Evolutionary conservation across 1,284 basidiomycete species (phyloP).

Genomic region (Cronartium ribicola): DNA sequence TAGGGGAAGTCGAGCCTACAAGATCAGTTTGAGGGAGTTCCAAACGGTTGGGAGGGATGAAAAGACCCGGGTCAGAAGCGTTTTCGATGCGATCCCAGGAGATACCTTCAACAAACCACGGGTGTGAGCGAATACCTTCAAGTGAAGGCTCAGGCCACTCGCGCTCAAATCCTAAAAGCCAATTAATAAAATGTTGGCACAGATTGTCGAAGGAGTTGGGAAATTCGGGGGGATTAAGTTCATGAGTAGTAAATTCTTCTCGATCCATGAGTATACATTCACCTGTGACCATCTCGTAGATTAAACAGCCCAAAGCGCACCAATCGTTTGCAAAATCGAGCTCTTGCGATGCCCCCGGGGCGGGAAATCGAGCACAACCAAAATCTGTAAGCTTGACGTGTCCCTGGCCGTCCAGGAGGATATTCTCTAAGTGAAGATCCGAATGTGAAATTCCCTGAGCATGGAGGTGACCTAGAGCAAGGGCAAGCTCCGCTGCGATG

Average conservation of each 20-base stretch:
- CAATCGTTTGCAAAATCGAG: not conserved
- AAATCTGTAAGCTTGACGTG: conserved; percentile 50
- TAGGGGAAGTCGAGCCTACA: no score
- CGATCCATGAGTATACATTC: not conserved
- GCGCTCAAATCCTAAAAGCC: not conserved
- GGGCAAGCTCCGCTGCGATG: conserved; percentile 49
- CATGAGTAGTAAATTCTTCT: not conserved
- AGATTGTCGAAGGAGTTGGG: not conserved
- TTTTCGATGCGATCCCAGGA: not conserved
- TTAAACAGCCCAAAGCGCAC: conserved; percentile 2
- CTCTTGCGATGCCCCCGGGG: conserved; percentile 50
- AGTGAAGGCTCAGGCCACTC: conserved; percentile 1
- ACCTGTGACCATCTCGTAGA: conserved; percentile 5
- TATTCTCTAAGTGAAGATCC: conserved; percentile 48
- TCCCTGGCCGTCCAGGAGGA: conserved; percentile 48
- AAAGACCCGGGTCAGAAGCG: not conserved
- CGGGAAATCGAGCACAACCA: conserved; percentile 45
- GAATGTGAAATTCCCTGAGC: conserved; percentile 48
- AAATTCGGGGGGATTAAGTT: not conserved
- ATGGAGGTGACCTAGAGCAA: conserved; percentile 49
- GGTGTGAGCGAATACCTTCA: not conserved
- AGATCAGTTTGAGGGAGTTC: no score
- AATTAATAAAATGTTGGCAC: not conserved
- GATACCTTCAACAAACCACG: not conserved
- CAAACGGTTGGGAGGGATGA: not conserved